Evolutionary conservation across 805 yeast genomes (phyloP), one percentile per base, ranked within the genome.

Genomic region (Myxozyma vanderwaltii): DNA sequence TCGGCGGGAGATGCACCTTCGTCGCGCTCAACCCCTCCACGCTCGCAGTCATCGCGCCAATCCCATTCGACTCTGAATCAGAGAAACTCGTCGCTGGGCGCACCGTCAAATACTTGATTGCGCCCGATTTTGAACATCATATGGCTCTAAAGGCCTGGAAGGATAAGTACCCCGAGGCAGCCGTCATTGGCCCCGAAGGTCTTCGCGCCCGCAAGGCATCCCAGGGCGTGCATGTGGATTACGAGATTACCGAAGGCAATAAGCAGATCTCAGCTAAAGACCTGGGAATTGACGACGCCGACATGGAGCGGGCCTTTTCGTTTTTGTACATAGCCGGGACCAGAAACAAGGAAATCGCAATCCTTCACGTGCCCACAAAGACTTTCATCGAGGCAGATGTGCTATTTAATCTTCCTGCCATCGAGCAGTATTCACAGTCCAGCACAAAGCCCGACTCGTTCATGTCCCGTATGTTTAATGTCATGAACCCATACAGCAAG

Each of bases 91-190:
- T 61, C 23, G 60, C 43, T 21, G 38, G 45, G 15, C 48, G 53
- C 21, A 27, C 45, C 4, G 72, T 71, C 50, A 61, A 50, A 45
- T 71, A 70, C 63, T 74, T 84, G 40, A 76, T 86, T 47, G 77
- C 86, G 48, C 89, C 90, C 2, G 89, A 86, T 67, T 68, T 64
- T 31, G 87, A 83, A 66, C 91, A 86, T 67, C 84, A 87, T 1
- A 73, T 86, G 82, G 88, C 86, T 3, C 81, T 85, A 19, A 69
- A 72, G 33, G 78, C 81, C 12, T 81, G 85, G 72, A 80, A 81
- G 68, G 74, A 76, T 19, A 71, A 72, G 56, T 78, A 75, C 68
- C 88, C 89, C 2, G 66, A 74, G 1, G 71, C 82, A 51, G 78
- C 79, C 63, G 70, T 86, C 33, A 77, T 86, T 58, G 88, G 86